Base-by-base conservation (phyloP, 441 rosid species). In the Pelargonium exstipulatum region DNA sequence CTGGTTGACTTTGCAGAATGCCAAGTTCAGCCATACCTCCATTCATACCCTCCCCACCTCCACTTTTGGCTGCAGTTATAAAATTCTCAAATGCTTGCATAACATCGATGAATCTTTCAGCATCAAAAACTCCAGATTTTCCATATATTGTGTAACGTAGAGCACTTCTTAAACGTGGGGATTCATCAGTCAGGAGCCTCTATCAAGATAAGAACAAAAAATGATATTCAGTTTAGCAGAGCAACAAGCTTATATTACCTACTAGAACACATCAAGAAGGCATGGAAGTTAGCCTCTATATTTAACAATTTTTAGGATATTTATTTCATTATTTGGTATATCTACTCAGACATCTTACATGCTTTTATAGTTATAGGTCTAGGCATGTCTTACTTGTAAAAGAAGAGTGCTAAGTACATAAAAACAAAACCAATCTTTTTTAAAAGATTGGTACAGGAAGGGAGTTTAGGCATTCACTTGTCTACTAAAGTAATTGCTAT, bases 1-100 rank as follows among this genome's bases (percentile, higher is more conserved):
- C 75, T 26, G 76, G 72, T 76, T 77, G 88, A 72, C 64, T 79
- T 76, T 81, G 89, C 73, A 90, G 9, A 74, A 90, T 73, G 71
- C 97, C 99, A 17, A 94, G 85, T 78, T 84, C 97, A 14, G 96
- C 97, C 99, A 94, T 94, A 69, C 84, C 74, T 71, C 97, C 97
- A 57, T 83, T 94, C 86, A 94, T 69, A 71, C 73, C 73, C 81
- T 90, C 96, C 69, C 99, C 99, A 55, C 97, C 97, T 42, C 99
- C 99, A 85, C 99, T 91, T 89, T 90, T 95, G 69, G 97, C 99
- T 65, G 96, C 96, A 64, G 88, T 84, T 53, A 91, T 91, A 85
- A 95, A 95, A 80, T 76, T 88, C 83, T 95, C 99, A 73, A 95
- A 94, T 62, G 99, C 99, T 95, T 85, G 94, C 99, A 91, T 95